These are phyloP conservation scores for Mycena citricolor DNA, from an alignment of 1,284 basidiomycete species.

Conservation along the genomic window DNA sequence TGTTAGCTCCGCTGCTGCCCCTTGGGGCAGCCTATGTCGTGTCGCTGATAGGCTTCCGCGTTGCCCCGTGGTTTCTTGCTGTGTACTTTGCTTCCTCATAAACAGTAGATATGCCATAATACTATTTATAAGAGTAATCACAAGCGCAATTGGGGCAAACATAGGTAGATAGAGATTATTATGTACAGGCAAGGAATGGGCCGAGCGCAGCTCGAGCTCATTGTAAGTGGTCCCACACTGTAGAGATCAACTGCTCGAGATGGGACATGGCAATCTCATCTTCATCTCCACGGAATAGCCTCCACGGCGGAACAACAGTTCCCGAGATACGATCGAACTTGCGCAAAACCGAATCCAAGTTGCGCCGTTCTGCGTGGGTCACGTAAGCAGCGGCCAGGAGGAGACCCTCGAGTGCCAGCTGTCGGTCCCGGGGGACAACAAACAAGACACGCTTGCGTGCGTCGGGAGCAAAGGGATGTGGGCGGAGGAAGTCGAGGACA, in stretches of 20 bases:
- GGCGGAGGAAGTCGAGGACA: slow-evolving; percentile 16
- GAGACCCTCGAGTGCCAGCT: slow-evolving; percentile 11
- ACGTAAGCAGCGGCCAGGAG: slow-evolving; percentile 16
- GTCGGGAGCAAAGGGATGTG: slow-evolving; percentile 10
- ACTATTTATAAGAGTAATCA: no score
- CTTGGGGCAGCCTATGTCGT: slow-evolving; percentile 83
- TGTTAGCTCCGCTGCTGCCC: slow-evolving; percentile 84
- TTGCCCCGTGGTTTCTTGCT: slow-evolving; percentile 74
- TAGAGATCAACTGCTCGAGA: slow-evolving; percentile 9
- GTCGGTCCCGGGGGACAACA: slow-evolving; percentile 7
- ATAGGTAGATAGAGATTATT: no score
- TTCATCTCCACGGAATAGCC: slow-evolving; percentile 4
- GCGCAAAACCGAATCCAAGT: slow-evolving; percentile 2
- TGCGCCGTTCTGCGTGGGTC: neutral
- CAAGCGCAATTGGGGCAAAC: no score
- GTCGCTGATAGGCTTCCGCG: slow-evolving; percentile 87
- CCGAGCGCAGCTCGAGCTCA: no score
- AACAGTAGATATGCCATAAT: no score
- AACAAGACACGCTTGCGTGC: slow-evolving; percentile 11
- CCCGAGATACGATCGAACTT: slow-evolving; percentile 7
- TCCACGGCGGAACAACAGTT: slow-evolving; percentile 10
- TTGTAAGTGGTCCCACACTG: no score
- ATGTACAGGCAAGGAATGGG: no score
- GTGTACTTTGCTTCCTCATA: slow-evolving; percentile 71
- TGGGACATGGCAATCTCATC: slow-evolving; percentile 6